Base-by-base conservation (phyloP, 2,329 filamentous ascomycete genomes). In the Alternaria dauci region DNA sequence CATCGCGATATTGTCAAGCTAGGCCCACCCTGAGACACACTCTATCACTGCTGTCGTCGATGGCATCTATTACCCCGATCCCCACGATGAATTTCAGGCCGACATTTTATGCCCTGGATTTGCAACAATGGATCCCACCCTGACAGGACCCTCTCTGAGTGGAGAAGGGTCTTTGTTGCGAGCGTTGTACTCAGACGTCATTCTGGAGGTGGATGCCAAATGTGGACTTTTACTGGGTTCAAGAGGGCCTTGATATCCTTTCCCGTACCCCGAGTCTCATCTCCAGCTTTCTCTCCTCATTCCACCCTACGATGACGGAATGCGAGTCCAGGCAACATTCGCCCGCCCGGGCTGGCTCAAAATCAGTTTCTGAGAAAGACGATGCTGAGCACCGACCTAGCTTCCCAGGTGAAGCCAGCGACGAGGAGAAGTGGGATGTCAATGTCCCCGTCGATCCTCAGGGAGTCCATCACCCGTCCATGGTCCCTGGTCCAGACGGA, bases 381-480 rank as follows among this genome's bases (percentile, higher is more conserved):
- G 39, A 52, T 12, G 42, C 55, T 43, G 53, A 42, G 14, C 42
- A 43, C n/a, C 58, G 41, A 23, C 42, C 64, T 5, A 59, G 46
- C 23, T 25, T 56, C 2, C 39, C 52, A 18, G 44, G 32, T 20
- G 63, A 65, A 28, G 60, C 46, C 18, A 62, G 58, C 51, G 56
- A 67, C 18, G 62, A 63, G 9, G 66, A 62, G 46, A 67, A 67
- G 32, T 65, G 58, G 30, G 41, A 43, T 9, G 42, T 20, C 14
- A 52, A 53, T 34, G 46, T 52, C 7, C 64, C 62, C 4, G 59
- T 62, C 7, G 62, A 63, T 20, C 26, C 58, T 3, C 53, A 65
- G 2, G 50, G 64, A 28, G 18, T 20, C n/a, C 62, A 54, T 14
- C 66, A 62, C 8, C 66, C 55, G 20, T 66, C 50, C 7, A 61